Evolutionary conservation across 1,284 basidiomycete genomes (phyloP), one percentile per base, ranked within the genome.

Genomic region (Rhodotorula mucilaginosa): DNA sequence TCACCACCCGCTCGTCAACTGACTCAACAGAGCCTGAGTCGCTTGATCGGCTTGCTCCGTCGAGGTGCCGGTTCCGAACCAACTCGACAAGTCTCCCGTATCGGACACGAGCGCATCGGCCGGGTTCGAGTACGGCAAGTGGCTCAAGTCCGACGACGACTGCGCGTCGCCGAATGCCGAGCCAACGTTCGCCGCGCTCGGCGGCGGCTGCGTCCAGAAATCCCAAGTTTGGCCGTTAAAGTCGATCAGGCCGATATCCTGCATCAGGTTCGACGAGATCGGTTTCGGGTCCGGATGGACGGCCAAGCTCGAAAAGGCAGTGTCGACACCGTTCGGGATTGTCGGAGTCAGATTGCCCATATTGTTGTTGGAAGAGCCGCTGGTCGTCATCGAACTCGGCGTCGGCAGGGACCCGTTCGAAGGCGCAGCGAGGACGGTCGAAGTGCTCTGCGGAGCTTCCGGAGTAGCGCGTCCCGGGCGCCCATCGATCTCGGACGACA

Each of bases 1-100:
- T 61, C 52, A 72, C 70, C 70, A 72, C 3, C 70, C 70, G 13
- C 59, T 60, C 34, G 64, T 56, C 21, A 72, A 26, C 63, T 68
- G 67, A 10, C 52, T 54, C 23, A 72, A 51, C 39, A 72, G 52
- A 2, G 34, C 67, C 57, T 72, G 70, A n/a, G 64, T 39, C 49
- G 70, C 67, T 18, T 70, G 61, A 29, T 68, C 63, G 2, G 29
- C 31, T 7, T 26, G 48, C 19, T 62, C 56, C 10, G 47, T 58
- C 19, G 18, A 13, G 21, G 49, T 48, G 23, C 62, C 69, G 44
- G 21, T 59, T 23, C 67, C 63, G 16, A 67, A 47, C 29, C 67
- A 65, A 15, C 64, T 64, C 13, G 58, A n/a, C 1, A 71, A 34
- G 56, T 44, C 63, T 54, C 44, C 60, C 47, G 5, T 54, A 46